A percentile compares a stretch with the other conserved stretches of the same genome.
Conservation (phyloP, 106 monocot genomes). For the Acanthochlamys bracteata region DNA sequence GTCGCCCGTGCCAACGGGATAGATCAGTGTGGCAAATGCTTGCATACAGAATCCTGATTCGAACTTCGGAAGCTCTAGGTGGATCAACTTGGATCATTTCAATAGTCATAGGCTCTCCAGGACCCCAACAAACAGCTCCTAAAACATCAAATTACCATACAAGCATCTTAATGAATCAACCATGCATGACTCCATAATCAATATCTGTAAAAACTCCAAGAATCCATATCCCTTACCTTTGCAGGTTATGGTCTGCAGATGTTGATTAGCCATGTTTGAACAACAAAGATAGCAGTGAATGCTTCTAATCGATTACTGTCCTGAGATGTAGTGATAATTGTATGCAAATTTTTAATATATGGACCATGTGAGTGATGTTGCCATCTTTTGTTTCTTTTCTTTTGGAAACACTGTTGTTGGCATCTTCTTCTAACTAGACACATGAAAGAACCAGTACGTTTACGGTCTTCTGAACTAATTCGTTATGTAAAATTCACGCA, state of each 20-base stretch:
- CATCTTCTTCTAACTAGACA: too few relatives aligned
- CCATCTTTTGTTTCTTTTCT: too few relatives aligned
- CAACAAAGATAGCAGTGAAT: too few relatives aligned
- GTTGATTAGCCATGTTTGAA: neutral
- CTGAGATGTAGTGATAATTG: too few relatives aligned
- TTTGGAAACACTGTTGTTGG: too few relatives aligned
- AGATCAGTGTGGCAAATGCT: slow-evolving; percentile 10
- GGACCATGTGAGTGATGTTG: too few relatives aligned
- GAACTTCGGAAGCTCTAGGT: slow-evolving; percentile 1
- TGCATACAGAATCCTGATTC: neutral
- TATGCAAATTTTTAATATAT: too few relatives aligned
- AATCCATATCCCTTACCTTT: neutral
- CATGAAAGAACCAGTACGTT: too few relatives aligned
- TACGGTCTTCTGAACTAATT: too few relatives aligned
- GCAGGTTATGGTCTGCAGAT: slow-evolving; percentile 2
- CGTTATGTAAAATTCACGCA: too few relatives aligned
- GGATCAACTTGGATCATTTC: slow-evolving; percentile 9
- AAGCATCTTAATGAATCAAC: neutral
- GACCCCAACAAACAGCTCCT: slow-evolving; percentile 11
- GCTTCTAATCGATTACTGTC: too few relatives aligned
- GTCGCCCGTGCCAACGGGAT: neutral
- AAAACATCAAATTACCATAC: neutral
- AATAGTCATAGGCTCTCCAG: neutral
- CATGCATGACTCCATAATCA: neutral
- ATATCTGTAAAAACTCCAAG: neutral